phyloP scores from a whole-genome alignment of 352 stramenopile genomes.

The Pythium brachiatum region DNA sequence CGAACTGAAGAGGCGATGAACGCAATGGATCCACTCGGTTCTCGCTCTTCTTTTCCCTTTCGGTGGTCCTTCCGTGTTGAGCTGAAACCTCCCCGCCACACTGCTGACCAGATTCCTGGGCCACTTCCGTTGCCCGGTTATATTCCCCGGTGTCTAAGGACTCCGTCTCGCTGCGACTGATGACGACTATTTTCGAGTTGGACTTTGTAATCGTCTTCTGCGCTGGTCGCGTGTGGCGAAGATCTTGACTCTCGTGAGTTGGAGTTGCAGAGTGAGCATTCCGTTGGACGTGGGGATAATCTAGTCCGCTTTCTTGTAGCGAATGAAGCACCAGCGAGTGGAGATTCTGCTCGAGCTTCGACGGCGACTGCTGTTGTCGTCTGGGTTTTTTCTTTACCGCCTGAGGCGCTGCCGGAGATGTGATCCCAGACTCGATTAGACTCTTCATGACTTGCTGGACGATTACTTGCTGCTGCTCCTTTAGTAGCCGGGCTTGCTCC shows the following conservation, averaged over 20 bases:
- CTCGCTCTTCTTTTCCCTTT: neutral
- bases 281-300: slow-evolving; percentile 54
- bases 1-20: neutral
- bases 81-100: neutral
- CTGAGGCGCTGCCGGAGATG: neutral
- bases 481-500: slow-evolving; percentile 48
- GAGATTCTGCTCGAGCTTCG: slow-evolving; percentile 47
- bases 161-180: slow-evolving; percentile 2
- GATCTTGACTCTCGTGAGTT: neutral
- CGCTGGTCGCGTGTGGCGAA: neutral
- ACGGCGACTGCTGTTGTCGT: neutral
- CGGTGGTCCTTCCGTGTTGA: neutral
- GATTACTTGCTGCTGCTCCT: slow-evolving; percentile 54
- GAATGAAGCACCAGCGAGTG: slow-evolving; percentile 54
- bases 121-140: neutral
- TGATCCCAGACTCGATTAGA: slow-evolving; percentile 35
- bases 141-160: neutral
- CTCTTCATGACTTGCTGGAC: slow-evolving; percentile 59
- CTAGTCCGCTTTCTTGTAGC: slow-evolving; percentile 52
- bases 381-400: neutral
- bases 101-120: neutral
- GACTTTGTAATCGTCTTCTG: neutral
- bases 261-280: slow-evolving; percentile 3
- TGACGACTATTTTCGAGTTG: slow-evolving; percentile 5
- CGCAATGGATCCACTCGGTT: neutral